Percentiles rank a stretch among this genome's conserved stretches.
These are phyloP conservation scores for Excoecaria cochinchinensis DNA, from an alignment of 345 rosid genomes.

Conservation along the genomic window DNA sequence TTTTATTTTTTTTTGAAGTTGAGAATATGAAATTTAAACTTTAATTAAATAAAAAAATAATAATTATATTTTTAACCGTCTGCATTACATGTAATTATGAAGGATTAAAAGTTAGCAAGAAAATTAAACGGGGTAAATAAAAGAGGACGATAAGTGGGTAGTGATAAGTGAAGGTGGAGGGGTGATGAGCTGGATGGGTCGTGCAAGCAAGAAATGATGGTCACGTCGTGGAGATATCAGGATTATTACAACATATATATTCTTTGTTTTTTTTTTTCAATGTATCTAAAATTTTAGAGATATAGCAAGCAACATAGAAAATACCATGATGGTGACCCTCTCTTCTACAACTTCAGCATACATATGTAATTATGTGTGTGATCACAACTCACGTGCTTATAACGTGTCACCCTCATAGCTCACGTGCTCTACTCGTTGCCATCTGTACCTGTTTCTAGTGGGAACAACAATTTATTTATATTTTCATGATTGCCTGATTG, in stretches of 20 bases:
- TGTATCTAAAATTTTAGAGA: neutral
- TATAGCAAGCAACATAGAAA: conserved; percentile 3
- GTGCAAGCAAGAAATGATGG: conserved; percentile 36
- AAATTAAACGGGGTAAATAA: no score
- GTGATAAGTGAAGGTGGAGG: neutral
- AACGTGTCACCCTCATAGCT: conserved; percentile 9
- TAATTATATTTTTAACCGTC: no score
- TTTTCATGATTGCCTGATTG: no score
- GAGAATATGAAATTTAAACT: no score
- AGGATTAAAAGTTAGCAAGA: no score
- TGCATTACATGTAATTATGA: no score
- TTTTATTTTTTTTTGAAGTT: no score
- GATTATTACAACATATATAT: no score
- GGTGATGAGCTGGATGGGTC: conserved; percentile 32
- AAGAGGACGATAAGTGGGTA: no score
- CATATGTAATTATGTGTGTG: neutral
- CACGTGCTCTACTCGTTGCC: conserved; percentile 22
- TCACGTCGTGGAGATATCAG: conserved; percentile 25
- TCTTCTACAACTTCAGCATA: neutral
- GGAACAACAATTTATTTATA: no score
- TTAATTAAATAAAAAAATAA: no score
- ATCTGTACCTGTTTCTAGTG: no score
- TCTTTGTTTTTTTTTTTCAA: neutral
- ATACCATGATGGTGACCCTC: neutral
- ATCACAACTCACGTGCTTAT: conserved; percentile 27